Evolutionary conservation across 768 basidiomycete genomes (phyloP).

Genomic region (Auriculariales sp.): DNA sequence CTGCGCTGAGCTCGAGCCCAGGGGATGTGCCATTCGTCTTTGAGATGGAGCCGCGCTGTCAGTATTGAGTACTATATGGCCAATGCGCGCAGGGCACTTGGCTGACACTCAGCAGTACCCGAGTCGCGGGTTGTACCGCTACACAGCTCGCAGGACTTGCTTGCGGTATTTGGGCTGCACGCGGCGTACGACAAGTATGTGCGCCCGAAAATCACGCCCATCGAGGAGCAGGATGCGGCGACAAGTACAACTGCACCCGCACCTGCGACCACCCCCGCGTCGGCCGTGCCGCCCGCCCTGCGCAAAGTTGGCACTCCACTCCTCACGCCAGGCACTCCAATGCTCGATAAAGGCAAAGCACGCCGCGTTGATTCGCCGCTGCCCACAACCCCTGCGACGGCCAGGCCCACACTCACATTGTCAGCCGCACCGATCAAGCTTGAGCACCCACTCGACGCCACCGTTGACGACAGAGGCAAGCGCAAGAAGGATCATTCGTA

Average conservation of each 20-base stretch:
- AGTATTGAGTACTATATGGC: too few relatives aligned
- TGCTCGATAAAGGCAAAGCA: slow-evolving; percentile 16
- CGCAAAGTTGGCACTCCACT: slow-evolving; percentile 4
- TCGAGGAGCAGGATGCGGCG: slow-evolving; percentile 13
- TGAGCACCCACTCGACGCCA: slow-evolving; percentile 27
- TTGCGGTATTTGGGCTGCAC: slow-evolving; percentile 54
- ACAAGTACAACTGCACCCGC: slow-evolving; percentile 8
- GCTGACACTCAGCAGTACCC: too few relatives aligned
- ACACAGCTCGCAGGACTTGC: slow-evolving; percentile 64
- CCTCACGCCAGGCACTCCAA: slow-evolving; percentile 8
- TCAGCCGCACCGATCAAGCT: slow-evolving; percentile 17
- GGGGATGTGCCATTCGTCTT: too few relatives aligned
- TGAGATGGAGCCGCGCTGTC: too few relatives aligned
- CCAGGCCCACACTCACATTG: not conserved
- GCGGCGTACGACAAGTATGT: slow-evolving; percentile 75
- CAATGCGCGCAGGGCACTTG: too few relatives aligned
- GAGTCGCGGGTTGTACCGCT: too few relatives aligned
- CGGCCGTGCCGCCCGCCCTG: slow-evolving; percentile 10
- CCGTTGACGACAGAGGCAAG: slow-evolving; percentile 39
- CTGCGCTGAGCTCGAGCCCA: too few relatives aligned
- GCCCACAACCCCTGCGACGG: not conserved
- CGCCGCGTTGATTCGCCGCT: slow-evolving; percentile 2
- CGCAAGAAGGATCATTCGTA: slow-evolving; percentile 67
- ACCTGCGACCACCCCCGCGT: too few relatives aligned
- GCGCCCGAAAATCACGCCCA: slow-evolving; percentile 29